Base-by-base conservation (phyloP, 805 yeast species). In the Kazachstania viticola region DNA sequence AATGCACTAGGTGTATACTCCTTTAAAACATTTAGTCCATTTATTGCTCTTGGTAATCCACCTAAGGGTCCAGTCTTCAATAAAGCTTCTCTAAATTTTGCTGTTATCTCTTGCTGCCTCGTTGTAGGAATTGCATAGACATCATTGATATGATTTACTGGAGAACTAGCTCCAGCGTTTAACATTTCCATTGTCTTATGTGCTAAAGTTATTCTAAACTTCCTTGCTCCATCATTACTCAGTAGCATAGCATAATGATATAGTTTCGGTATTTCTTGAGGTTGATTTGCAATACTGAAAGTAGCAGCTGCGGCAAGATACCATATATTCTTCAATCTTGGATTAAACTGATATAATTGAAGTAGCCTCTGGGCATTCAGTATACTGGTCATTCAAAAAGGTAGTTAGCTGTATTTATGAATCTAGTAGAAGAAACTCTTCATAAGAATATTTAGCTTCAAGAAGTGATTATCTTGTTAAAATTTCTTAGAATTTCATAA, bases 41-140 rank as follows among this genome's bases (percentile, higher is more conserved):
- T 87, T 52, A 87, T 87, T 2, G 85, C 71, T 43, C 76, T 77
- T 1, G 96, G 96, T 11, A 85, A 62, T 0, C 96, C 96, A 12
- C 75, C 72, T 28, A 87, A 58, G 0, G 94, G 94, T 0, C 79
- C 68, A 3, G 83, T 65, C 48, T 85, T 87, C 46, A 87, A 58
- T 3, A 87, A 58, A 7, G 85, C 75, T 46, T 87, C 96, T 37
- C 94, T 63, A 32, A 79, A 61, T 42, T 78, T 71, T 25, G 63
- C 61, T 0, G 87, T 64, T 5, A 68, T 23, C 15, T 37, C 30
- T 17, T 38, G 26, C 34, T 39, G 40, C 32, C 39, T 27, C 46
- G 61, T 25, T 29, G 44, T 18, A 29, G 44, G 45, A 14, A 18
- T 30, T 2, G 25, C 14, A 31, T 51, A 54, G 13, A 38, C 26